A percentile compares a stretch with the other conserved stretches of the same genome.
These are phyloP conservation scores for Afroboletus lepidellus DNA, from an alignment of 1,284 basidiomycete genomes.

Conservation along the genomic window DNA sequence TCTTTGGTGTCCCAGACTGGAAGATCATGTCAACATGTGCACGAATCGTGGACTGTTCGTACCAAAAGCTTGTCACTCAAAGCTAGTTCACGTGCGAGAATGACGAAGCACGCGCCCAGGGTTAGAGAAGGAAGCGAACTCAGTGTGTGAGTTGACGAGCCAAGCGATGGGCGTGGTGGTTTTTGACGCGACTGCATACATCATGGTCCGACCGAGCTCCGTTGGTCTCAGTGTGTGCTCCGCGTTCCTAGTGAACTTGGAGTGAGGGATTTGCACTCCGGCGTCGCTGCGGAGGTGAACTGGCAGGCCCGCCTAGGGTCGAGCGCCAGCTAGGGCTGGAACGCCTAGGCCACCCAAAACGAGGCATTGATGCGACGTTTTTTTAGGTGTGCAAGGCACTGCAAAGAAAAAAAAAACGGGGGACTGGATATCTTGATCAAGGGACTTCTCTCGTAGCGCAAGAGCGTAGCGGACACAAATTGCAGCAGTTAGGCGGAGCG, in stretches of 20 bases:
- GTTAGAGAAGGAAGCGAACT: conserved; percentile 9
- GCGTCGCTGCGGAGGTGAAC: not conserved
- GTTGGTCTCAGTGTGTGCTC: conserved; percentile 24
- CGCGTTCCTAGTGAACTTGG: conserved; percentile 14
- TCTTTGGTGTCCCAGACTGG: not conserved
- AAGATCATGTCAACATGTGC: not conserved
- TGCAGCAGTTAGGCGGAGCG: conserved; percentile 24
- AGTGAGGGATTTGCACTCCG: not conserved
- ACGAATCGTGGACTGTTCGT: conserved; percentile 6
- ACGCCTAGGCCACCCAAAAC: conserved; percentile 9
- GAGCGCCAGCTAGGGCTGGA: not conserved
- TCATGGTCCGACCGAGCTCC: not conserved
- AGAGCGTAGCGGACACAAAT: conserved; percentile 31
- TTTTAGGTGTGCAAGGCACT: conserved; percentile 20
- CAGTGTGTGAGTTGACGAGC: not conserved
- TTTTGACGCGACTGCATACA: not conserved
- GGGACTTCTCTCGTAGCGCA: conserved; percentile 24
- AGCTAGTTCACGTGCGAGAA: conserved; percentile 9
- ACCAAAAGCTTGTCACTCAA: conserved; percentile 26
- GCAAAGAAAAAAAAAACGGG: conserved; percentile 13
- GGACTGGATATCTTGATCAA: conserved; percentile 4
- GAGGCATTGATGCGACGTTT: conserved; percentile 3
- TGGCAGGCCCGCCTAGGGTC: not conserved
- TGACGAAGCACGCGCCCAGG: conserved; percentile 6
- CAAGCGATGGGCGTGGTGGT: not conserved